Evolutionary conservation across 305 asterid genomes (phyloP).

Genomic region (Fraxinus baroniana): DNA sequence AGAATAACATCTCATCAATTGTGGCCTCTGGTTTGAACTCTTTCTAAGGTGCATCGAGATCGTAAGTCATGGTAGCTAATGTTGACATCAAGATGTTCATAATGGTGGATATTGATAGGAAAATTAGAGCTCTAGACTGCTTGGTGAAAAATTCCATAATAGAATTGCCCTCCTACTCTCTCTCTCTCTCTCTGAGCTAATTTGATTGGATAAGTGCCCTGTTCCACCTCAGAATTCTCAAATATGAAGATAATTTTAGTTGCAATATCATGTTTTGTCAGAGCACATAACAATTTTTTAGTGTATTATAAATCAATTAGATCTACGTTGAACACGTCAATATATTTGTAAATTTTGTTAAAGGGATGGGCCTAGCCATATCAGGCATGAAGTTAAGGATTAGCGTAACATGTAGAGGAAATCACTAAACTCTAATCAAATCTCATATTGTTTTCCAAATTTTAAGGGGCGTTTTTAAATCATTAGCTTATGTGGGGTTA

Average conservation of each 20-base stretch:
- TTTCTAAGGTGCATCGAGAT: background rate
- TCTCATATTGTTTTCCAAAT: background rate
- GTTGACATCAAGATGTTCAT: background rate
- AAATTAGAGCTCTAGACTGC: background rate
- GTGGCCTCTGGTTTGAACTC: background rate
- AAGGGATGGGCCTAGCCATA: background rate
- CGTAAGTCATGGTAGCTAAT: background rate
- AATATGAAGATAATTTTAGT: background rate
- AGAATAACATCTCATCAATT: background rate
- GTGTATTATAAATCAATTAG: background rate
- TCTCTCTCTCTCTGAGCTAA: background rate
- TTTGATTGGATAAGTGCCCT: background rate
- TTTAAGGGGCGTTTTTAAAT: background rate
- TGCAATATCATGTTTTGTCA: background rate
- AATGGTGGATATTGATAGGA: background rate
- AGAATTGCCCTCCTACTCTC: background rate
- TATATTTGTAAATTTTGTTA: background rate
- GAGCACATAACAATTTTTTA: background rate
- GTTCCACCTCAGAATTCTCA: background rate
- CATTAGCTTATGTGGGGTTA: constrained; percentile 1
- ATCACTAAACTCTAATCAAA: background rate
- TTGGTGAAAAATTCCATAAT: background rate
- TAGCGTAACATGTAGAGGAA: background rate
- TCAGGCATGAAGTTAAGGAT: background rate
- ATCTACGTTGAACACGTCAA: background rate